Percentiles rank a stretch among this genome's conserved stretches.
phyloP scores from a whole-genome alignment of 331 rosid species.

The Malus hybrid region DNA sequence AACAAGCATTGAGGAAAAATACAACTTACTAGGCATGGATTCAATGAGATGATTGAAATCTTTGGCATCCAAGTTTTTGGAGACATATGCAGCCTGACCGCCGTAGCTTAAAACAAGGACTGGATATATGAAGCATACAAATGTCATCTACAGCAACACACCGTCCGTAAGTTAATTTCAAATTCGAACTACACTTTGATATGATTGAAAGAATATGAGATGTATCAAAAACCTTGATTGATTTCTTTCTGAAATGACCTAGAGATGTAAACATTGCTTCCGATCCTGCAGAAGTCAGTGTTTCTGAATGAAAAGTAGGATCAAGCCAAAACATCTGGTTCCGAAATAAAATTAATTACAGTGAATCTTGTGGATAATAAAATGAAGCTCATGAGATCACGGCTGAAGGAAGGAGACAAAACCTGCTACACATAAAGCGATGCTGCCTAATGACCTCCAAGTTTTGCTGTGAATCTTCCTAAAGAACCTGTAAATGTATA shows the following conservation, averaged over 20 bases:
- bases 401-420: neutral
- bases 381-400: neutral
- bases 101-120: constrained; percentile 62
- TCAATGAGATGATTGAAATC: constrained; percentile 51
- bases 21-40: constrained; percentile 62
- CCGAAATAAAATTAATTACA: neutral
- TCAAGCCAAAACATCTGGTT: neutral
- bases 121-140: constrained; percentile 74
- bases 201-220: constrained; percentile 4
- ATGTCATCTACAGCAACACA: constrained; percentile 48
- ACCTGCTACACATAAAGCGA: constrained; percentile 68
- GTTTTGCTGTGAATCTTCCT: constrained; percentile 16
- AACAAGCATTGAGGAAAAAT: neutral
- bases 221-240: constrained; percentile 47
- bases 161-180: constrained; percentile 15
- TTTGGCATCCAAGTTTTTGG: constrained; percentile 32
- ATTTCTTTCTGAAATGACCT: constrained; percentile 78
- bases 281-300: constrained; percentile 39
- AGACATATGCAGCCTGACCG: constrained; percentile 74
- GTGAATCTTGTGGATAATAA: neutral
- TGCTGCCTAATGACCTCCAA: constrained; percentile 67
- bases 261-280: constrained; percentile 75
- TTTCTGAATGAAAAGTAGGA: neutral
- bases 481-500: constrained; percentile 49
- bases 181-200: neutral